Conservation (phyloP, 2,329 filamentous ascomycete species). For the Fusarium caatingaense region DNA sequence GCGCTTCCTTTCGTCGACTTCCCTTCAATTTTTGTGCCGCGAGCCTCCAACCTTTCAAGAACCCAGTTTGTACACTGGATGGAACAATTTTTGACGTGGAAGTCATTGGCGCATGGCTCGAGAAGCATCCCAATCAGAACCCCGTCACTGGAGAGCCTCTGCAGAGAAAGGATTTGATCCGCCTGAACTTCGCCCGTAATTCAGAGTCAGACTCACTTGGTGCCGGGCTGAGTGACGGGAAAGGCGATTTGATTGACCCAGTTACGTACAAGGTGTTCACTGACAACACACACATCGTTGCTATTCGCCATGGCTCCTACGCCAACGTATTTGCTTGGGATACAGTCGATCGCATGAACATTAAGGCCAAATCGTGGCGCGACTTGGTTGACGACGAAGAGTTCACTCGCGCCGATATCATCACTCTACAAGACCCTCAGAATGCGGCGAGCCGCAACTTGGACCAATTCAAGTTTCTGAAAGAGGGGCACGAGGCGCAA, state of each 20-base stretch:
- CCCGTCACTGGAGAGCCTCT: slow-evolving; percentile 86
- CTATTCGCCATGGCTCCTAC: slow-evolving; percentile 80
- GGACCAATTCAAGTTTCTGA: slow-evolving; percentile 87
- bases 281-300: slow-evolving; percentile 97
- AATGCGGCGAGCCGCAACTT: slow-evolving; percentile 86
- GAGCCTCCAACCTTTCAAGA: slow-evolving; percentile 92
- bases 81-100: slow-evolving; percentile 96
- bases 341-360: slow-evolving; percentile 92
- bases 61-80: slow-evolving; percentile 88
- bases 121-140: slow-evolving; percentile 87
- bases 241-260: slow-evolving; percentile 90
- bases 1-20: slow-evolving; percentile 81
- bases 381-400: slow-evolving; percentile 89
- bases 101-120: slow-evolving; percentile 93
- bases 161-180: slow-evolving; percentile 84
- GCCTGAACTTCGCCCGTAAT: slow-evolving; percentile 92
- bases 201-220: slow-evolving; percentile 71
- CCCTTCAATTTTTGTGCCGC: slow-evolving; percentile 99
- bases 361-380: slow-evolving; percentile 96
- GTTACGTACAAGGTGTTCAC: slow-evolving; percentile 98
- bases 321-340: slow-evolving; percentile 98
- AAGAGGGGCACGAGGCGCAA: slow-evolving; percentile 79
- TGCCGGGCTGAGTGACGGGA: slow-evolving; percentile 62
- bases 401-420: slow-evolving; percentile 91
- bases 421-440: slow-evolving; percentile 95